Conservation (phyloP, 1,284 basidiomycete genomes). For the Trichosporon sp. region DNA sequence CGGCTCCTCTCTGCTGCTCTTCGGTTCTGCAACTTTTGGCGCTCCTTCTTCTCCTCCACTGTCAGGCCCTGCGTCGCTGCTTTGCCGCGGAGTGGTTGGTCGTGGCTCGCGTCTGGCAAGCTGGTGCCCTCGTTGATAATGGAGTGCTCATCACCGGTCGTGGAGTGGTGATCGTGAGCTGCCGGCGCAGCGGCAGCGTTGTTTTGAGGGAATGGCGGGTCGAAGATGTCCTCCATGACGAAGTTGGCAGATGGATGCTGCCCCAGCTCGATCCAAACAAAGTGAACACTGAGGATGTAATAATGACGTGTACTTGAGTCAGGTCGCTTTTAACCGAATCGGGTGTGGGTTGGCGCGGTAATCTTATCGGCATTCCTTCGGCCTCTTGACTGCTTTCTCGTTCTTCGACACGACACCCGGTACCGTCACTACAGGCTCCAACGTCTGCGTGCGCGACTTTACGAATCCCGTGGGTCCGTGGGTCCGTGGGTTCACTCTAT, state of each 20-base stretch:
- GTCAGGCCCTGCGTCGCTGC: conserved; percentile 18
- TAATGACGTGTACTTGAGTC: not conserved
- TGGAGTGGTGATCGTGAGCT: not conserved
- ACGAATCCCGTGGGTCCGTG: too few relatives aligned
- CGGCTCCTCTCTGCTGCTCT: conserved; percentile 44
- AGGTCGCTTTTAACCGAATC: too few relatives aligned
- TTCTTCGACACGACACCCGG: too few relatives aligned
- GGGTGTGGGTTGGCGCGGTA: not conserved
- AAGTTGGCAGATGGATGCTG: not conserved
- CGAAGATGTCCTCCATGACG: conserved; percentile 1
- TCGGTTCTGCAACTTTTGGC: conserved; percentile 43
- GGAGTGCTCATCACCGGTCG: not conserved
- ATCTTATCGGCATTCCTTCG: not conserved
- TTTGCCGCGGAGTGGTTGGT: conserved; percentile 13
- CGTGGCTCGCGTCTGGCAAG: not conserved
- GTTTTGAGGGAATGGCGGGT: not conserved
- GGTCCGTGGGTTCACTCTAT: too few relatives aligned
- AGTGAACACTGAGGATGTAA: not conserved
- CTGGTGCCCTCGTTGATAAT: not conserved
- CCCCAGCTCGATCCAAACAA: not conserved
- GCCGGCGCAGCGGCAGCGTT: not conserved
- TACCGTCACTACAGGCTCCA: too few relatives aligned
- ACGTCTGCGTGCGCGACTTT: too few relatives aligned
- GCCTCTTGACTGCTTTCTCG: too few relatives aligned
- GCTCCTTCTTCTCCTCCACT: conserved; percentile 38